These are phyloP conservation scores for Ustilago xerochloae DNA, from an alignment of 1,284 basidiomycete species.

Conservation along the genomic window DNA sequence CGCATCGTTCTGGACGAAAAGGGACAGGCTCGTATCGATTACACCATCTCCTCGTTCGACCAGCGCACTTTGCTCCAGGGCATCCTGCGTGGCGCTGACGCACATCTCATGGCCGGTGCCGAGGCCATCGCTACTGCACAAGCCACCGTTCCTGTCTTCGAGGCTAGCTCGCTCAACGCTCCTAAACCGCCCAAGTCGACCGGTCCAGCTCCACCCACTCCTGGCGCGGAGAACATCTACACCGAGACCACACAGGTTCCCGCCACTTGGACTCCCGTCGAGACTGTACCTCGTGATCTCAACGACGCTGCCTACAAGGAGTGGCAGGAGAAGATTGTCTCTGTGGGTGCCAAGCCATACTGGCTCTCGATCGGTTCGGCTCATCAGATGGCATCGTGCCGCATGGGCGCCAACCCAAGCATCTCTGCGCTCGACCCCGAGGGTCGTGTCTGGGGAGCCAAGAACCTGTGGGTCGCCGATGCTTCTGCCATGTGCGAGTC, in stretches of 20 bases:
- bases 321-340: slow-evolving; percentile 63
- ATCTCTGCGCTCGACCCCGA: slow-evolving; percentile 68
- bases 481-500: slow-evolving; percentile 69
- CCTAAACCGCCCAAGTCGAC: slow-evolving; percentile 8
- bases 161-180: slow-evolving; percentile 12
- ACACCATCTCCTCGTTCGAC: slow-evolving; percentile 69
- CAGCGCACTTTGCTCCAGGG: slow-evolving; percentile 67
- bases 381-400: slow-evolving; percentile 70
- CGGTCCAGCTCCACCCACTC: slow-evolving; percentile 11
- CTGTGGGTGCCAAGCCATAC: slow-evolving; percentile 51
- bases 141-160: slow-evolving; percentile 57
- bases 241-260: slow-evolving; percentile 60
- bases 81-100: slow-evolving; percentile 68
- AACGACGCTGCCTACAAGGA: slow-evolving; percentile 55
- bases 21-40: slow-evolving; percentile 68
- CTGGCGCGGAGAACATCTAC: slow-evolving; percentile 26
- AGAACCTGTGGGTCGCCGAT: slow-evolving; percentile 70
- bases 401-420: slow-evolving; percentile 68
- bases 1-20: slow-evolving; percentile 67
- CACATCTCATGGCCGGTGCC: slow-evolving; percentile 70
- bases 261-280: slow-evolving; percentile 52
- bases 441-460: slow-evolving; percentile 70
- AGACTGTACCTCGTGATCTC: slow-evolving; percentile 55
- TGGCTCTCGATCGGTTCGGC: slow-evolving; percentile 56
- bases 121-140: slow-evolving; percentile 68